These are phyloP conservation scores for Solanum chmielewskii DNA, from an alignment of 257 asterid genomes.

Conservation along the genomic window DNA sequence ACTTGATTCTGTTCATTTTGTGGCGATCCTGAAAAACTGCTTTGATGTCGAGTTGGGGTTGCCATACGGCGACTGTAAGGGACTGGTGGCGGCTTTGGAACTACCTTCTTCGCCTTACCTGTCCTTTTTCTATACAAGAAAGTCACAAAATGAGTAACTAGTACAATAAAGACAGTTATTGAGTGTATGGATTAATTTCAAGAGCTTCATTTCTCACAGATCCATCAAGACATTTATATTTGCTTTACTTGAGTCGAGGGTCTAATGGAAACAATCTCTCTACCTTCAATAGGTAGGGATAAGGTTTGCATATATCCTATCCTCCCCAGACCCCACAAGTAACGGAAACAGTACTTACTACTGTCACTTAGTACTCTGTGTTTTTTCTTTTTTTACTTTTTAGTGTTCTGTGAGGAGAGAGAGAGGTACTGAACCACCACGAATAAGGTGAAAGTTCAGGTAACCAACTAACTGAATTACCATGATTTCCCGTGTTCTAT, in stretches of 20 bases:
- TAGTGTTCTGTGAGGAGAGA: background rate
- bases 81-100: slow-evolving; percentile 56
- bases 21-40: slow-evolving; percentile 17
- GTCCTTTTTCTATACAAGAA: slow-evolving; percentile 32
- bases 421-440: background rate
- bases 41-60: slow-evolving; percentile 13
- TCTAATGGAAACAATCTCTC: no score
- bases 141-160: slow-evolving; percentile 13
- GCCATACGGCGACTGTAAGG: slow-evolving; percentile 20
- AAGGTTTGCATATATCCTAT: background rate
- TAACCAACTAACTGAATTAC: background rate
- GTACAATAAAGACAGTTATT: background rate
- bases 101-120: slow-evolving; percentile 53
- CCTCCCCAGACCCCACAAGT: background rate
- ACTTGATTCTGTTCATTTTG: slow-evolving; percentile 52
- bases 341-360: no score
- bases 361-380: background rate
- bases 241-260: background rate
- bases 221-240: background rate
- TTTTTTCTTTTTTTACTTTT: background rate
- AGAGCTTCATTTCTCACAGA: background rate
- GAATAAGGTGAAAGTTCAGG: background rate
- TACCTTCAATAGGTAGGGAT: no score
- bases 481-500: background rate
- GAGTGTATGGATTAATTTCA: background rate